Evolutionary conservation across 495 filamentous ascomycete species (phyloP).

Genomic region (Hypoxylon rickii): DNA sequence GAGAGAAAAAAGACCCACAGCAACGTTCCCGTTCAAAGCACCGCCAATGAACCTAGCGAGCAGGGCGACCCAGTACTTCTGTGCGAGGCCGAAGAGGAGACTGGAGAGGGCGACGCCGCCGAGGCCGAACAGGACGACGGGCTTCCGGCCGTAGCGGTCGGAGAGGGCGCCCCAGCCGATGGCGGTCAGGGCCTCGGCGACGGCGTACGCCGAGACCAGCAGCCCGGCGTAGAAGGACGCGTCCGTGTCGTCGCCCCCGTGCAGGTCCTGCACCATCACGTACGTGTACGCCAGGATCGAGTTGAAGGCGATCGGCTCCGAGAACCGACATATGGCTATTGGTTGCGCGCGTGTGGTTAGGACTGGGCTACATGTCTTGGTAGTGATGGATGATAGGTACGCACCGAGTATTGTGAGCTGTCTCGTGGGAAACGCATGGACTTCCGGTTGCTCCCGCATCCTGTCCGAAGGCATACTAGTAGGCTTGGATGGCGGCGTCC

Average conservation of each 20-base stretch:
- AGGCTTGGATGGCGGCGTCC: not conserved
- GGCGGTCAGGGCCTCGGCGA: slow-evolving; percentile 81
- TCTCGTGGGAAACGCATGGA: slow-evolving; percentile 38
- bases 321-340: slow-evolving; percentile 81
- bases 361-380: not conserved
- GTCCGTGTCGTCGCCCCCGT: slow-evolving; percentile 67
- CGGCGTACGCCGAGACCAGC: slow-evolving; percentile 86
- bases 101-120: slow-evolving; percentile 84
- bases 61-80: slow-evolving; percentile 73
- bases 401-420: slow-evolving; percentile 43
- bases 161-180: slow-evolving; percentile 84
- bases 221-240: slow-evolving; percentile 85
- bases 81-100: slow-evolving; percentile 82
- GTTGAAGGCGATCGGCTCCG: slow-evolving; percentile 96
- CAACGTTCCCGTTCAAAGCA: slow-evolving; percentile 73
- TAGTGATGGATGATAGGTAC: not conserved
- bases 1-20: slow-evolving; percentile 22
- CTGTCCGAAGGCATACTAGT: slow-evolving; percentile 28
- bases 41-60: slow-evolving; percentile 81
- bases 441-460: slow-evolving; percentile 11
- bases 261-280: slow-evolving; percentile 84
- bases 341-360: slow-evolving; percentile 2
- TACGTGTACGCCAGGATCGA: slow-evolving; percentile 94
- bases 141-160: slow-evolving; percentile 81
- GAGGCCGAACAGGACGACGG: slow-evolving; percentile 77